Evolutionary conservation across 768 basidiomycete genomes (phyloP), one percentile per base, ranked within the genome.

Genomic region (Rhodosporidiobolus sp.): DNA sequence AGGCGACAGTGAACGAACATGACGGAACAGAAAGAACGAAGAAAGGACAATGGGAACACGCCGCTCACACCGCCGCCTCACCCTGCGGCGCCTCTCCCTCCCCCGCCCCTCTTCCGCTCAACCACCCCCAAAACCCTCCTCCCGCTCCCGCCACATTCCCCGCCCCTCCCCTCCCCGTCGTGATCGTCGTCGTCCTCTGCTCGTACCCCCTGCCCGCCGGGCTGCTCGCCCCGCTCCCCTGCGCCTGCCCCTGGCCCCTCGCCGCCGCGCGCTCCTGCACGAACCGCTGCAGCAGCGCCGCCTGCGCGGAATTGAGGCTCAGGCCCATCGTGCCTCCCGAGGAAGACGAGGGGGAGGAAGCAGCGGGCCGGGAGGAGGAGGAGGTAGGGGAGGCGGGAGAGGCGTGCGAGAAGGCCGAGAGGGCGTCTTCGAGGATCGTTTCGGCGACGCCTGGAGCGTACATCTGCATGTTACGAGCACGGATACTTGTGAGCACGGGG

Each of bases 401-500:
- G 38, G 14, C 49, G 52, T 28, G 53, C 12, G 34, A 12, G 68
- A 46, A 34, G 58, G 67, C 12, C 10, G 48, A 48, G 28, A 73
- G 52, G 57, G 65, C 75, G 57, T 76, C 75, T 52, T 69, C 68
- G 50, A 76, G 80, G 74, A 79, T 80, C 77, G 26, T 80, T 78
- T 57, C 81, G 78, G 49, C 81, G 76, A 58, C 81, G 80, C 62
- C 80, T 68, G 74, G 79, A 71, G 70, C 72, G 62, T 65, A 72
- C 73, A 64, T 66, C 69, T 65, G 61, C 26, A 45, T 4, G 52
- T 6, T 16, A 34, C 28, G 17, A 46, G 49, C 16, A 59, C 57
- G 32, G 35, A 12, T 35, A 53, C 14, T 38, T 11, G 46, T 46
- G 19, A 26, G 48, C 3, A 12, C 32, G n/a, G 48, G 46, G 32